A percentile compares a stretch with the other conserved stretches of the same genome.
phyloP scores from a whole-genome alignment of 1,284 basidiomycete genomes.

The Rhodotorula sp. region DNA sequence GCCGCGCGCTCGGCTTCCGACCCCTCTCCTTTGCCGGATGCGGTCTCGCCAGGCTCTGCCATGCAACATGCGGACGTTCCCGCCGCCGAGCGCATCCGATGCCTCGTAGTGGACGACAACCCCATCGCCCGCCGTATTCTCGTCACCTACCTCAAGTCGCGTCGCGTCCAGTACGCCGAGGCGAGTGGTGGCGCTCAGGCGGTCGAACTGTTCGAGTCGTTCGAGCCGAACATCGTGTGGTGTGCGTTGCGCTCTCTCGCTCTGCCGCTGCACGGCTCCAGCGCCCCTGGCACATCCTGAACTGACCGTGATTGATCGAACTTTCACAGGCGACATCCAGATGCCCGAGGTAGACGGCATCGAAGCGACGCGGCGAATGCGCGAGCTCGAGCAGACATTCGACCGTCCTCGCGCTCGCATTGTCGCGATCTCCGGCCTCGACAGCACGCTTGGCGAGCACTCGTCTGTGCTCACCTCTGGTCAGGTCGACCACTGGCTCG shows the following conservation, averaged over 20 bases:
- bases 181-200: constrained; percentile 11
- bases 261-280: neutral
- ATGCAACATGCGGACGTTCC: too few species aligned
- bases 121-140: constrained; percentile 14
- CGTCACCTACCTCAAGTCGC: constrained; percentile 2
- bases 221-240: constrained; percentile 16
- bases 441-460: constrained; percentile 3
- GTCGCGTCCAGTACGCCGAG: neutral
- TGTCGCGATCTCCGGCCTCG: constrained; percentile 17
- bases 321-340: constrained; percentile 11
- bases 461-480: neutral
- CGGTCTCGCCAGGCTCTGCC: too few species aligned
- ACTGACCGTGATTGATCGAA: too few species aligned
- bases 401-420: neutral
- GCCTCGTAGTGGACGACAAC: constrained; percentile 30
- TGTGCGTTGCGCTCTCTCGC: neutral
- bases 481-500: constrained; percentile 14
- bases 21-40: too few species aligned
- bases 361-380: constrained; percentile 11
- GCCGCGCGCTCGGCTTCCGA: neutral
- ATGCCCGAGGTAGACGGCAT: constrained; percentile 22
- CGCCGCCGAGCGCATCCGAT: neutral
- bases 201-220: constrained; percentile 10
- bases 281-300: too few species aligned
- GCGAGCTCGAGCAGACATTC: neutral